These are phyloP conservation scores for Saccharum spontaneum DNA, from an alignment of 176 grass and related monocot species.

Conservation along the genomic window DNA sequence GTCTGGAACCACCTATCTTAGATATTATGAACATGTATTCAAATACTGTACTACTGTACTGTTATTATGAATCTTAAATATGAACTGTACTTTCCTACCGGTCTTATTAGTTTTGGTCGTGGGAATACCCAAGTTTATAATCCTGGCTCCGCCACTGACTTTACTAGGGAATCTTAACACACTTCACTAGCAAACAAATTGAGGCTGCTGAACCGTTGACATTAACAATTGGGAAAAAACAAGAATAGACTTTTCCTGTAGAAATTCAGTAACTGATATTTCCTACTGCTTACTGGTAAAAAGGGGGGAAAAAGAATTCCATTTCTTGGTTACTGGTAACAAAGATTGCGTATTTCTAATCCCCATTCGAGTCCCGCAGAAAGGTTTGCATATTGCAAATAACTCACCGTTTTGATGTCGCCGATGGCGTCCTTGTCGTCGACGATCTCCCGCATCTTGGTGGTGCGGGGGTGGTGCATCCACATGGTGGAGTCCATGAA, in stretches of 20 bases:
- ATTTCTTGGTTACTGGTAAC: not conserved
- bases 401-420: constrained; percentile 46
- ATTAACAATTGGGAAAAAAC: not conserved
- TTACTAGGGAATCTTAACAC: not conserved
- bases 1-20: no score
- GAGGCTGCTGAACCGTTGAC: not conserved
- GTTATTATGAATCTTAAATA: no score
- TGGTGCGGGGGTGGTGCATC: constrained; percentile 83
- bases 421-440: constrained; percentile 49
- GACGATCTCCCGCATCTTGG: constrained; percentile 66
- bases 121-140: no score
- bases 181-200: not conserved
- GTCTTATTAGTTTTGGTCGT: no score
- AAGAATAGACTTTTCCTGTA: not conserved
- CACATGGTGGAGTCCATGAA: constrained; percentile 94
- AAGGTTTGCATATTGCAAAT: not conserved
- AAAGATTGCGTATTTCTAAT: not conserved
- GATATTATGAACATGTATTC: no score
- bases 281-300: not conserved
- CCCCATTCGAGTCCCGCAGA: no score
- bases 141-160: no score
- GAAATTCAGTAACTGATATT: not conserved
- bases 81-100: no score
- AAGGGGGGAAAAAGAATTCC: not conserved
- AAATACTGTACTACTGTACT: no score